Percentiles rank a stretch among this genome's conserved stretches.
Conservation (phyloP, 2,329 filamentous ascomycete species). For the Talaromyces sp. region DNA sequence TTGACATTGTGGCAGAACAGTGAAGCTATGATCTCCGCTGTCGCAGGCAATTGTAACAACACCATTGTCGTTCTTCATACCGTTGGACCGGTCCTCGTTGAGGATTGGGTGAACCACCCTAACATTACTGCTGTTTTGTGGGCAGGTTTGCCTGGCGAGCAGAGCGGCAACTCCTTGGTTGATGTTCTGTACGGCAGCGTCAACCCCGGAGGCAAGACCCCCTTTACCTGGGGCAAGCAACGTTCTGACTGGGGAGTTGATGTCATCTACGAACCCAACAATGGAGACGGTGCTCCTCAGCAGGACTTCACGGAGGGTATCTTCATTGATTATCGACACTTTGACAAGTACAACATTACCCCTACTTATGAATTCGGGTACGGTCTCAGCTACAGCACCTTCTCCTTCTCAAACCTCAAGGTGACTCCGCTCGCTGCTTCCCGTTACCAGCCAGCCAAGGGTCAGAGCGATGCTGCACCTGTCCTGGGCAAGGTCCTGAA, state of each 20-base stretch:
- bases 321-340: conserved; percentile 55
- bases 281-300: conserved; percentile 55
- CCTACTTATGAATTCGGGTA: conserved; percentile 62
- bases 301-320: conserved; percentile 59
- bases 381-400: conserved; percentile 61
- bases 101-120: conserved; percentile 56
- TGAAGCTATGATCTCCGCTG: conserved; percentile 75
- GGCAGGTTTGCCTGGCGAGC: conserved; percentile 70
- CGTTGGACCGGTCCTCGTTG: conserved; percentile 71
- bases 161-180: conserved; percentile 70
- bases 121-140: conserved; percentile 73
- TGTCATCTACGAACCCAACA: conserved; percentile 56
- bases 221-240: conserved; percentile 57
- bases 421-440: conserved; percentile 44
- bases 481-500: conserved; percentile 49
- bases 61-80: conserved; percentile 91
- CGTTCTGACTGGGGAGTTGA: conserved; percentile 55
- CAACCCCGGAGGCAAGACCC: conserved; percentile 60
- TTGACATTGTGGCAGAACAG: conserved; percentile 83
- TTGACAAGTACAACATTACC: conserved; percentile 53
- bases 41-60: conserved; percentile 74
- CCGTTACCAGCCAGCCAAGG: conserved; percentile 52
- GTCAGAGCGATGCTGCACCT: conserved; percentile 53
- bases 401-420: conserved; percentile 56
- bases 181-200: conserved; percentile 68